phyloP scores from a whole-genome alignment of 2,329 filamentous ascomycete genomes.

The Pseudogymnoascus sp. region DNA sequence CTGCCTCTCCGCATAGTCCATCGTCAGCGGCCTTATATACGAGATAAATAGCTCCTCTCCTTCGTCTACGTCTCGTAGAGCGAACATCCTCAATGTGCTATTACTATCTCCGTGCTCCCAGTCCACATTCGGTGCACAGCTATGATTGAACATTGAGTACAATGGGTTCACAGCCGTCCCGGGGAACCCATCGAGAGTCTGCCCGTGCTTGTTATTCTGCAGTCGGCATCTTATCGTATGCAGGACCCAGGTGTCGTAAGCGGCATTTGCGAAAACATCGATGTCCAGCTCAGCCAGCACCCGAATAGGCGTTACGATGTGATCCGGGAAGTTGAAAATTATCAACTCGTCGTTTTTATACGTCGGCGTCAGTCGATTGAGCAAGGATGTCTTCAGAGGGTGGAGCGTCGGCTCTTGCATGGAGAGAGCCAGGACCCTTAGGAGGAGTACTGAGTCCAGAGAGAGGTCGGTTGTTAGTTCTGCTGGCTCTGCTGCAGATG shows the following conservation, averaged over 20 bases:
- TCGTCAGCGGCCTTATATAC: slow-evolving; percentile 17
- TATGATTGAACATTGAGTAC: slow-evolving; percentile 28
- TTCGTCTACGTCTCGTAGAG: slow-evolving; percentile 17
- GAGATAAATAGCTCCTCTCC: slow-evolving; percentile 22
- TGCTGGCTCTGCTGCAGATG: slow-evolving; percentile 15
- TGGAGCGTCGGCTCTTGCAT: slow-evolving; percentile 19
- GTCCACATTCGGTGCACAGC: slow-evolving; percentile 26
- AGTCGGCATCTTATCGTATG: slow-evolving; percentile 27
- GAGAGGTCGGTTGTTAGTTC: slow-evolving; percentile 17
- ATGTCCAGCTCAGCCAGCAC: slow-evolving; percentile 25
- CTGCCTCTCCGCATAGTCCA: slow-evolving; percentile 9
- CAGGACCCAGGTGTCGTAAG: slow-evolving; percentile 26
- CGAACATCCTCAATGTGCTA: slow-evolving; percentile 22
- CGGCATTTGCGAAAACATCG: slow-evolving; percentile 22
- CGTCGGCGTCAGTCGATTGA: slow-evolving; percentile 25
- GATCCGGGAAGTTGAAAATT: slow-evolving; percentile 25
- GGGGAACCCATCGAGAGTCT: slow-evolving; percentile 19
- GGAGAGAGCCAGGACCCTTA: slow-evolving; percentile 24
- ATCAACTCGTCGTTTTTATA: slow-evolving; percentile 22
- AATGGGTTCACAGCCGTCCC: slow-evolving; percentile 24
- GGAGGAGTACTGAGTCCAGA: slow-evolving; percentile 24
- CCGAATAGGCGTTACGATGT: slow-evolving; percentile 22
- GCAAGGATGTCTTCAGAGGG: slow-evolving; percentile 23
- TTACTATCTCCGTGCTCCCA: slow-evolving; percentile 21
- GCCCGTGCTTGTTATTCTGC: slow-evolving; percentile 29